These are phyloP conservation scores for Penicillium paradoxum DNA, from an alignment of 495 filamentous ascomycete species.

Conservation along the genomic window DNA sequence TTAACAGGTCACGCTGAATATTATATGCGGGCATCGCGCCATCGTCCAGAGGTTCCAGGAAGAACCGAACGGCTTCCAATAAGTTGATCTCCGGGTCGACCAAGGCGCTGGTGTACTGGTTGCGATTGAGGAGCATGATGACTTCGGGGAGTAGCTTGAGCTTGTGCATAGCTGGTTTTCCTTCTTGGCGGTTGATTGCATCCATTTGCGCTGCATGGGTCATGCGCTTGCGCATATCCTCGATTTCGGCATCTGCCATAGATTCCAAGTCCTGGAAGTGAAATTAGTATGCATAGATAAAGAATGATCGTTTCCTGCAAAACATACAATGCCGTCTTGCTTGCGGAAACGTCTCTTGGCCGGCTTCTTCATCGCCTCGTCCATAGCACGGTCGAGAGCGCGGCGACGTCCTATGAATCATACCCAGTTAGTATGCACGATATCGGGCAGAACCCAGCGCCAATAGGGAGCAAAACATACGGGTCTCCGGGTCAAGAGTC, in stretches of 20 bases:
- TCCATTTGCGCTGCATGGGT: slow-evolving; percentile 85
- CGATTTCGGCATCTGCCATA: slow-evolving; percentile 84
- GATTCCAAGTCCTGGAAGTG: slow-evolving; percentile 73
- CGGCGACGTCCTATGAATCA: slow-evolving; percentile 55
- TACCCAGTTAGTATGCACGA: slow-evolving; percentile 4
- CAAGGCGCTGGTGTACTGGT: slow-evolving; percentile 70
- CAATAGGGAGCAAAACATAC: slow-evolving; percentile 27
- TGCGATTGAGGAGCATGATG: slow-evolving; percentile 78
- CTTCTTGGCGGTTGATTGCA: slow-evolving; percentile 67
- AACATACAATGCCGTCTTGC: slow-evolving; percentile 82
- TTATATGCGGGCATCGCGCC: slow-evolving; percentile 91
- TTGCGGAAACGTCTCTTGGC: slow-evolving; percentile 68
- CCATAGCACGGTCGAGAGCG: slow-evolving; percentile 79
- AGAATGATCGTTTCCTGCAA: neutral
- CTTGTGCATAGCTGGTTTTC: slow-evolving; percentile 83
- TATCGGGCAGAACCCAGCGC: neutral
- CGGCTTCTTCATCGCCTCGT: slow-evolving; percentile 79
- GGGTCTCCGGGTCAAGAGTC: slow-evolving; percentile 49
- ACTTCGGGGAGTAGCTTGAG: slow-evolving; percentile 94
- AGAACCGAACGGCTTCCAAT: slow-evolving; percentile 89
- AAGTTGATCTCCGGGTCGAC: slow-evolving; percentile 95
- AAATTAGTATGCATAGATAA: slow-evolving; percentile 9
- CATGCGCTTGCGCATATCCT: slow-evolving; percentile 84
- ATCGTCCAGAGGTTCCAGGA: slow-evolving; percentile 92
- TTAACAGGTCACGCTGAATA: slow-evolving; percentile 92